phyloP scores from a whole-genome alignment of 805 yeast species.

The Tetrapisispora taiwanensis region DNA sequence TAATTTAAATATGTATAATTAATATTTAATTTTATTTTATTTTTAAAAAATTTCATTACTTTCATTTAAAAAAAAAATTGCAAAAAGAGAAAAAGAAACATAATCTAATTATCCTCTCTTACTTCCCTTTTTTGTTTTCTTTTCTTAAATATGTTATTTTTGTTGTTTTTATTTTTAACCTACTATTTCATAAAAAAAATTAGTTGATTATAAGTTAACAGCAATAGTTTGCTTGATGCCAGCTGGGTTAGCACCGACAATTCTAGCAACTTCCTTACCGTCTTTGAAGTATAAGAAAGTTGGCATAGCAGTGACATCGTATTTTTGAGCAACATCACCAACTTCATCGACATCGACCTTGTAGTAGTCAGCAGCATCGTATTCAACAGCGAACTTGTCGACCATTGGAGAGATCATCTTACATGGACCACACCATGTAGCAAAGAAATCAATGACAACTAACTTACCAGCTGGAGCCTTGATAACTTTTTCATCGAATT shows the following conservation, averaged over 20 bases:
- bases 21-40: too few relatives aligned
- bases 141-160: not conserved
- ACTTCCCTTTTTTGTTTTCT: too few relatives aligned
- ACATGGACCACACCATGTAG: slow-evolving; percentile 99
- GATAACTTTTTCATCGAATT: slow-evolving; percentile 56
- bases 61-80: not conserved
- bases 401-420: slow-evolving; percentile 92
- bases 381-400: slow-evolving; percentile 62
- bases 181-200: too few relatives aligned
- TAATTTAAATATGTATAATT: too few relatives aligned
- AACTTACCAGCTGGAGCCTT: slow-evolving; percentile 50
- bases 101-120: too few relatives aligned
- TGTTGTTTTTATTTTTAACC: not conserved
- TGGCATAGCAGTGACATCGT: slow-evolving; percentile 53
- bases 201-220: slow-evolving; percentile 39
- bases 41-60: not conserved
- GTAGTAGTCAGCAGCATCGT: slow-evolving; percentile 59
- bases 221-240: slow-evolving; percentile 63
- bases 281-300: slow-evolving; percentile 68
- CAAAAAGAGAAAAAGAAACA: too few relatives aligned
- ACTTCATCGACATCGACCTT: slow-evolving; percentile 89
- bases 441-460: slow-evolving; percentile 91
- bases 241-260: slow-evolving; percentile 85
- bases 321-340: slow-evolving; percentile 60
- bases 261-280: slow-evolving; percentile 69